Percentiles rank a stretch among this genome's conserved stretches.
Conservation (phyloP, 192 early-diverging fungal species). For the Coemansia sp. region DNA sequence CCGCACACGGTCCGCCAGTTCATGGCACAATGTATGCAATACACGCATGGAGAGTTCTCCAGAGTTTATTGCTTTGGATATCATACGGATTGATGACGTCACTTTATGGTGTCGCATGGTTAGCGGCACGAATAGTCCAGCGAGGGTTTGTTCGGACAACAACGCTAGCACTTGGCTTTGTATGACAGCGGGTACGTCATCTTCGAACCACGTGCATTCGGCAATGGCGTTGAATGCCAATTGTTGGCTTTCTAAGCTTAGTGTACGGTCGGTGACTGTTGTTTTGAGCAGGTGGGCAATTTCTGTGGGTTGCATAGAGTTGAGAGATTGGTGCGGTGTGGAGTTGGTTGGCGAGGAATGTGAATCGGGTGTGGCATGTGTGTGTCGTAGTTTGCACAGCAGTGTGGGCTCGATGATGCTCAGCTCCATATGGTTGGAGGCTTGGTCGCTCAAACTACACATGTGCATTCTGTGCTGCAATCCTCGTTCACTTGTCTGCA, state of each 20-base stretch:
- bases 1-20: not conserved
- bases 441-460: too few species aligned
- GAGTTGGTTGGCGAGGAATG: too few species aligned
- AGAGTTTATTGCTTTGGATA: constrained; percentile 29
- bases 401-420: too few species aligned
- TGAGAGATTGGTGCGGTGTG: too few species aligned
- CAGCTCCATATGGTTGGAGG: too few species aligned
- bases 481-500: not conserved
- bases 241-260: constrained; percentile 41
- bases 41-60: constrained; percentile 14
- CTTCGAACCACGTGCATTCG: not conserved
- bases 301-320: too few species aligned
- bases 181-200: constrained; percentile 37
- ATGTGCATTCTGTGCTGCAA: too few species aligned
- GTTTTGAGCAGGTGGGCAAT: too few species aligned
- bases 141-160: constrained; percentile 15
- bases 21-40: constrained; percentile 16
- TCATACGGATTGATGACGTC: constrained; percentile 11
- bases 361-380: too few species aligned
- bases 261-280: not conserved
- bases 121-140: constrained; percentile 25
- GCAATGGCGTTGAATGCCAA: constrained; percentile 18
- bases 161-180: constrained; percentile 32
- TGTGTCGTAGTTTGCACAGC: too few species aligned
- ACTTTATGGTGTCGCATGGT: too few species aligned